Evolutionary conservation across 78 protist species (phyloP), one percentile per base, ranked within the genome.

Genomic region (Kipferlia bialata): DNA sequence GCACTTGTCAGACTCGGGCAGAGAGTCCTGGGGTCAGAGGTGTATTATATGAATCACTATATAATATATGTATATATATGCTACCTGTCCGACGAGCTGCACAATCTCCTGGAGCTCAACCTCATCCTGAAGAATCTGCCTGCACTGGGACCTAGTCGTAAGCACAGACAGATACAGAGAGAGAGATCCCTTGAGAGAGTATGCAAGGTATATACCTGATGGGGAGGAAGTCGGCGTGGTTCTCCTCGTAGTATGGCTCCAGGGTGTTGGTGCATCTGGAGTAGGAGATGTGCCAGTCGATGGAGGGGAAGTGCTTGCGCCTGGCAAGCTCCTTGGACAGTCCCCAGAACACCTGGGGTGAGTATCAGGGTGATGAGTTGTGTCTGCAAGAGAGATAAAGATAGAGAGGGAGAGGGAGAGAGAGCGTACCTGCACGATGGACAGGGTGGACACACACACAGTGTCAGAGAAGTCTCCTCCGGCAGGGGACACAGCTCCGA

Each of bases 391-490:
- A n/a, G n/a, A n/a, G n/a, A n/a, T n/a, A n/a, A n/a, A n/a, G n/a
- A n/a, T n/a, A n/a, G n/a, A n/a, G n/a, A n/a, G n/a, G n/a, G n/a
- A n/a, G n/a, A n/a, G n/a, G n/a, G n/a, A n/a, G n/a, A n/a, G n/a
- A n/a, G n/a, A n/a, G n/a, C n/a, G n/a, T n/a, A n/a, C n/a, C n/a
- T n/a, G 98, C 29, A 97, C 99, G 48, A 97, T 95, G 69, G 83
- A 87, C 28, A 97, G 86, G 10, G 99, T 97, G 66, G 98, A 87
- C 5, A 93, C 39, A 37, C 96, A 89, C 15, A 97, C 99, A 33
- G 99, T 98, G 66, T 95, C 98, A 0, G 98, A 76, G 75, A 95
- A 93, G 79, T 97, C 98, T 70, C 99, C 99, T 13, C 99, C 99
- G 29, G 99, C 98, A 5, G 99, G 99, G 10, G 98, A 92, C 53